Evolutionary conservation across 1,284 basidiomycete genomes (phyloP), one percentile per base, ranked within the genome.

Genomic region (Bondarzewia mesenterica): DNA sequence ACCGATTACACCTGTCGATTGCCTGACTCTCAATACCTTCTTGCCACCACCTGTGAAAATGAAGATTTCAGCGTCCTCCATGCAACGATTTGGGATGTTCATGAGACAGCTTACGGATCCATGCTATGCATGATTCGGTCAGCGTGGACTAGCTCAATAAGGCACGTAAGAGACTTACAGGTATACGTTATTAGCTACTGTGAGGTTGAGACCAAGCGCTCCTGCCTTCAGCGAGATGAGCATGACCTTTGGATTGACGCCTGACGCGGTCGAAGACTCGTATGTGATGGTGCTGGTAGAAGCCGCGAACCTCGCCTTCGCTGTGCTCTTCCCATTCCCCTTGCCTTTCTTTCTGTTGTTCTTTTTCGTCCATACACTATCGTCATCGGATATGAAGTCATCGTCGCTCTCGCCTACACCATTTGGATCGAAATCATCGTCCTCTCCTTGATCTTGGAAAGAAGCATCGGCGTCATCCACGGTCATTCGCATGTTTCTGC

Each of bases 21-120:
- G 92, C 91, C 61, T 94, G 89, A 51, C 79, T 81, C 65, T 94
- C 92, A 40, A 94, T 93, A 2, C 91, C 89, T 57, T 89, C 88
- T 71, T 85, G 82, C 84, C 84, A 86, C 82, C 84, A 85, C 18
- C 82, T 84, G 40, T 18, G 18, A 23, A 15, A 32, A 10, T 10
- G 38, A 18, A 40, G 18, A 5, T 35, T 35, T 40, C 38, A 40
- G 7, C 21, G 38, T 22, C 4, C 21, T 40, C n/a, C 23, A 14
- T 26, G 7, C 20, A 22, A 10, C 4, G 22, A 26, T 3, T 22
- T 23, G 23, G 27, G 16, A 7, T 10, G 20, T 41, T 16, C 8
- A 12, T 23, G 14, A 48, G 36, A 41, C 32, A 44, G 75, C 83
- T 68, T 59, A 87, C 85, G 91, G 91, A 63, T 94, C 91, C 80